Evolutionary conservation across 768 basidiomycete species (phyloP).

Genomic region (Lentinula sp.): DNA sequence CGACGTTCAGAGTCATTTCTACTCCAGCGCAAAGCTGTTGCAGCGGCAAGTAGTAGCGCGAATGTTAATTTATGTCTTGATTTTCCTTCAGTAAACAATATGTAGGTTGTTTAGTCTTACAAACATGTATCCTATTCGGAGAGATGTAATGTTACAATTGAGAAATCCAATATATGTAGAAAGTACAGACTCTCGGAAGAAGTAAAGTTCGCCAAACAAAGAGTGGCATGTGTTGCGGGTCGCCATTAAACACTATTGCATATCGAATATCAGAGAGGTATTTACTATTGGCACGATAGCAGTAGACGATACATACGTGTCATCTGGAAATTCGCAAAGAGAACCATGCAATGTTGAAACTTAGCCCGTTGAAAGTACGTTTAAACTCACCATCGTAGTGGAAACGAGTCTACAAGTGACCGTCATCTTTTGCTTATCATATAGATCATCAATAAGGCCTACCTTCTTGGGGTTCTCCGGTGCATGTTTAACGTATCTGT

Average conservation of each 20-base stretch:
- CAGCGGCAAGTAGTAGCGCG: neutral
- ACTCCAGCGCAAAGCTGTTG: neutral
- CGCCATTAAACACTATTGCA: neutral
- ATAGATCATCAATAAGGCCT: conserved; percentile 12
- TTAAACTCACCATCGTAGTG: conserved; percentile 68
- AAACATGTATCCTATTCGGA: neutral
- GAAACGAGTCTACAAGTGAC: conserved; percentile 56
- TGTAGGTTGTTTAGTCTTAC: no score
- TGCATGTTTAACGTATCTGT: conserved; percentile 71
- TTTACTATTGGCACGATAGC: neutral
- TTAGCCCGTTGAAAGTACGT: neutral
- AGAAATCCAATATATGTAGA: neutral
- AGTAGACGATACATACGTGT: conserved; percentile 42
- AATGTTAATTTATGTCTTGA: no score
- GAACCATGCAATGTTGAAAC: neutral
- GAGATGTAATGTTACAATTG: neutral
- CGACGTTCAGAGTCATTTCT: neutral
- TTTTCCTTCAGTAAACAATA: no score
- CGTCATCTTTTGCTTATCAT: conserved; percentile 9
- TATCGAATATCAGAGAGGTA: neutral
- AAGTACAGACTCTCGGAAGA: neutral
- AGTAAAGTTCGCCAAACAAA: no score
- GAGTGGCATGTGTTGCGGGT: neutral
- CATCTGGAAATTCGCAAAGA: conserved; percentile 33
- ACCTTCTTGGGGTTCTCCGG: conserved; percentile 89